Evolutionary conservation across 192 early-diverging fungal genomes (phyloP).

Genomic region (Coemansia aciculifera): DNA sequence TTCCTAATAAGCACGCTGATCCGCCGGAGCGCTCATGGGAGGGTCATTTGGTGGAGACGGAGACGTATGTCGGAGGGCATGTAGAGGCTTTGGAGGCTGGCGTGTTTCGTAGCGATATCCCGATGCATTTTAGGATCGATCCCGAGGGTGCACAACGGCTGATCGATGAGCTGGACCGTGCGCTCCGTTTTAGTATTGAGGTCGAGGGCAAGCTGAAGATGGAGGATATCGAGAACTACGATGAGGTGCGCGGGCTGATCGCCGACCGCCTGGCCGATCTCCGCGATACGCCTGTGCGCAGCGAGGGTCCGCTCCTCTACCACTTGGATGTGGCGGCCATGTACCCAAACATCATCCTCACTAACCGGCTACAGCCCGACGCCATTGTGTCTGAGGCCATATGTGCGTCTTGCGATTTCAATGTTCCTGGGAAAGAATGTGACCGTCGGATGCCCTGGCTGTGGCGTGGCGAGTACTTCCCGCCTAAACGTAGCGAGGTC

Average conservation of each 20-base stretch:
- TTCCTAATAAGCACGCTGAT: slow-evolving; percentile 96
- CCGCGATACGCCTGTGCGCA: slow-evolving; percentile 77
- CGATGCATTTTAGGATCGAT: slow-evolving; percentile 78
- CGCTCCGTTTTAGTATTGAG: slow-evolving; percentile 84
- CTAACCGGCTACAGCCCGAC: slow-evolving; percentile 96
- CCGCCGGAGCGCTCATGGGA: slow-evolving; percentile 77
- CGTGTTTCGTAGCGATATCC: slow-evolving; percentile 92
- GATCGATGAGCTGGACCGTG: slow-evolving; percentile 89
- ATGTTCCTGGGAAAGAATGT: slow-evolving; percentile 81
- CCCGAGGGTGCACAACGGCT: slow-evolving; percentile 78
- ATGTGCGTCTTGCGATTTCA: slow-evolving; percentile 93
- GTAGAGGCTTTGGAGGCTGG: slow-evolving; percentile 99
- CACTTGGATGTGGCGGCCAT: slow-evolving; percentile 99
- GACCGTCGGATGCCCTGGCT: slow-evolving; percentile 95
- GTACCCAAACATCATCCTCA: slow-evolving; percentile 99
- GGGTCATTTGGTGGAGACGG: slow-evolving; percentile 86
- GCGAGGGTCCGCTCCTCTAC: slow-evolving; percentile 86
- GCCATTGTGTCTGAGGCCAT: slow-evolving; percentile 86
- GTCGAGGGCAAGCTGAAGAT: slow-evolving; percentile 76
- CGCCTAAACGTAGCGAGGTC: slow-evolving; percentile 84
- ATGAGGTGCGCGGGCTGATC: slow-evolving; percentile 76
- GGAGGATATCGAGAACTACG: slow-evolving; percentile 85
- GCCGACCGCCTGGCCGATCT: slow-evolving; percentile 65
- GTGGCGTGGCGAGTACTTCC: slow-evolving; percentile 96
- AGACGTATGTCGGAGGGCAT: slow-evolving; percentile 98